Percentiles rank a stretch among this genome's conserved stretches.
phyloP scores from a whole-genome alignment of 2,329 filamentous ascomycete species.

The Hypoxylon sp. region DNA sequence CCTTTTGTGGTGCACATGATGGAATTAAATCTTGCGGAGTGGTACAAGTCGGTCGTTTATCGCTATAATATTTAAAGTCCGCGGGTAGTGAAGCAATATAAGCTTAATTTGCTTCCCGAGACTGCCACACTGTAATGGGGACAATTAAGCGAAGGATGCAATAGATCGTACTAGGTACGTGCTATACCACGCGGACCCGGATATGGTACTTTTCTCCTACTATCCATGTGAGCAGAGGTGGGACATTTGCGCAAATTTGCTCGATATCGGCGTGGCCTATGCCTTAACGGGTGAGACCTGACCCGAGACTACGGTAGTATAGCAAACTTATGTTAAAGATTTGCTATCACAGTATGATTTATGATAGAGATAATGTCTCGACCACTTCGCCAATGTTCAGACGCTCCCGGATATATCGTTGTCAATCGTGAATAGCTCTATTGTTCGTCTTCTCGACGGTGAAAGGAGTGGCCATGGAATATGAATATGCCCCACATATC shows the following conservation, averaged over 20 bases:
- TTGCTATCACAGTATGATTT: not conserved
- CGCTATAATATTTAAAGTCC: slow-evolving; percentile 1
- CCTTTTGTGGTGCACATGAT: not conserved
- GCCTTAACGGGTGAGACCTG: slow-evolving; percentile 16
- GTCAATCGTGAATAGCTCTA: not conserved
- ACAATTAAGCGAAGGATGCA: slow-evolving; percentile 6
- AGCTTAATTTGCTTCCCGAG: slow-evolving; percentile 23
- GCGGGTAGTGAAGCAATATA: slow-evolving; percentile 18
- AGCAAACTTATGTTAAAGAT: slow-evolving; percentile 1
- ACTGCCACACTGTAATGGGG: not conserved
- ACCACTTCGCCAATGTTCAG: not conserved
- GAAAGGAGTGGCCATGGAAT: not conserved
- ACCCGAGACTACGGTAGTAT: not conserved
- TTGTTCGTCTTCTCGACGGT: not conserved
- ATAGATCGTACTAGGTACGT: not conserved
- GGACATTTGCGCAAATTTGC: slow-evolving; percentile 38
- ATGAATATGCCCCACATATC: slow-evolving; percentile 31
- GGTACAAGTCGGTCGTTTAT: not conserved
- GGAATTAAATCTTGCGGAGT: not conserved
- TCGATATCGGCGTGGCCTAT: slow-evolving; percentile 5
- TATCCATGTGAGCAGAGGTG: slow-evolving; percentile 9
- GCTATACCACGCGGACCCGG: not conserved
- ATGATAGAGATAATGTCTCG: not conserved
- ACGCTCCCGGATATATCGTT: not conserved
- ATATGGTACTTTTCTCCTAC: not conserved